Base-by-base conservation (phyloP, 768 basidiomycete species). In the Amanita rimosa region DNA sequence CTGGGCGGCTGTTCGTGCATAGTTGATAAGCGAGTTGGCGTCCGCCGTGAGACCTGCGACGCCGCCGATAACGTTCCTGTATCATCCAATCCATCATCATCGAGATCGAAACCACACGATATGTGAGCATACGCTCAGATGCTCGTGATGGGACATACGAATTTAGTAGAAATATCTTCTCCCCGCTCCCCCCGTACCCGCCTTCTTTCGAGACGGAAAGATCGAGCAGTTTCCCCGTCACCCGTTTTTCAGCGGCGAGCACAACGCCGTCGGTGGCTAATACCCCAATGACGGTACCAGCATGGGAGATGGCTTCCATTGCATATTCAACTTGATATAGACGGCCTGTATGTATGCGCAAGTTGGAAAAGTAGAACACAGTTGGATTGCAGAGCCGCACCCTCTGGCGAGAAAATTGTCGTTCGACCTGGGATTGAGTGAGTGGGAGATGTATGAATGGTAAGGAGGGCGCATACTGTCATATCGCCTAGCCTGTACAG, bases 241-340 rank as follows among this genome's bases (percentile, higher is more conserved):
- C 93, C 67, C 95, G 96, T 78, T 95, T 95, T 76, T 99, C 89
- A 5, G 86, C 93, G 0, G 89, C 93, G 2, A 95, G 73, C 7
- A 95, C 89, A 14, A 95, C 86, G 0, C 93, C 93, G 54, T 93
- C 87, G 57, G 81, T 85, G 24, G 92, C 90, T 24, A 94, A 75
- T 49, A 94, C 84, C 36, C 90, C 92, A n/a, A 95, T 78, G 39
- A 95, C 92, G 36, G 91, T 88, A 47, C 90, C 90, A 16, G 91
- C 92, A 59, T 93, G 87, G 24, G 93, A 96, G 73, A 98, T 97
- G 51, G 93, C 92, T 64, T 98, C 96, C 91, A 98, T 96, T 38
- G 95, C 95, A 78, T 99, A 99, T 71, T 99, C 95, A 72, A 98
- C 95, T 37, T 95, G 95, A 67, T 95, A 98, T 49, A 99, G 71